Evolutionary conservation across 495 filamentous ascomycete genomes (phyloP), one percentile per base, ranked within the genome.

Genomic region (Aeminium ludgeri): DNA sequence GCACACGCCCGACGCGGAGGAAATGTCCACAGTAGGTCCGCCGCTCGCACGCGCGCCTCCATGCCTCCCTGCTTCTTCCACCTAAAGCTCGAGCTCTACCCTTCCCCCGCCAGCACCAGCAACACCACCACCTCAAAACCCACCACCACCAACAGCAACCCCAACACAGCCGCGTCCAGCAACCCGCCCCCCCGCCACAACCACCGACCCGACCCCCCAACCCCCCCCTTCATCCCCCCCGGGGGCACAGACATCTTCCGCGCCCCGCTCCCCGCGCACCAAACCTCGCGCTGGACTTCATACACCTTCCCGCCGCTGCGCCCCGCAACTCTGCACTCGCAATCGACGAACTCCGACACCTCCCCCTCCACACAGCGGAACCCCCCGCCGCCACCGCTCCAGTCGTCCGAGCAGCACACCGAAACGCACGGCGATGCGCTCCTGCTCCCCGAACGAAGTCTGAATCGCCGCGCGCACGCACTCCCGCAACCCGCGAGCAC

Each of bases 51-150:
- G 30, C 34, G 3, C 33, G 45, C 10, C 40, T 49, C 47, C 40
- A 76, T 82, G 85, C 81, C 82, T 63, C 75, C 80, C 27, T 94
- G 89, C 61, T 86, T 85, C 60, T 97, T 86, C 52, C 87, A 96
- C 54, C 58, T 97, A 20, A 76, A 76, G 51, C 72, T 97, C 54
- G 87, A 96, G 67, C 66, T 95, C 38, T 78, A 79, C 59, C 58
- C 71, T 45, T 60, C 66, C 40, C 12, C 56, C 62, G 45, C 61
- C n/a, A n/a, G n/a, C n/a, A n/a, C n/a, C n/a, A n/a, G n/a, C n/a
- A n/a, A n/a, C n/a, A n/a, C n/a, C n/a, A n/a, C n/a, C n/a, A n/a
- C n/a, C n/a, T n/a, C n/a, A n/a, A n/a, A n/a, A n/a, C n/a, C n/a
- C n/a, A n/a, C n/a, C n/a, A n/a, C n/a, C n/a, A n/a, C n/a, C n/a